Base-by-base conservation (phyloP, 768 basidiomycete genomes). In the Dioszegia hungarica region DNA sequence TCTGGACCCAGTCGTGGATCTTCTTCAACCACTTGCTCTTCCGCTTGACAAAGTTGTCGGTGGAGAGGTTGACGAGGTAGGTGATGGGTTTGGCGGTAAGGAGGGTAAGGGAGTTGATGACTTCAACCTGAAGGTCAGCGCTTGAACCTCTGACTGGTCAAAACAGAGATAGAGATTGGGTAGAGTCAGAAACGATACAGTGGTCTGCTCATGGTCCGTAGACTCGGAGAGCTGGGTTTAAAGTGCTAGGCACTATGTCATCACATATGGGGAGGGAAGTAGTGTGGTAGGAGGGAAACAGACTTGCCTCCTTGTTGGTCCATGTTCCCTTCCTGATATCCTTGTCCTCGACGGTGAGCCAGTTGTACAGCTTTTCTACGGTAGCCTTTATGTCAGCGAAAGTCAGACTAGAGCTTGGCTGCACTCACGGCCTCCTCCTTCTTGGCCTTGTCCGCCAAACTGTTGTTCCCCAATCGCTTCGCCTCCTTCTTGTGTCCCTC, bases 21-120 rank as follows among this genome's bases (percentile, higher is more conserved):
- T 94, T 95, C 19, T 92, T 83, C 29, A 98, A 79, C 93, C 95
- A 98, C 81, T 97, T 98, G 81, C 97, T 98, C 85, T 97, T 98
- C 79, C 97, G 98, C 62, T 95, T 86, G 58, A 89, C 78, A 69
- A 89, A 99, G 75, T 99, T 95, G 63, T 84, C 83, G 77, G 98
- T 93, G 57, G 88, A 90, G 44, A 99, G 80, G 79, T 99, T 99
- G 79, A 97, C 92, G 47, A 99, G 87, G 79, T 99, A 99, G 48
- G 88, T 95, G 60, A 98, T 90, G 31, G 94, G 89, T 75, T 97
- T 97, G 52, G 95, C 93, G 17, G 94, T 98, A 53, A 99, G 82
- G 24, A 99, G 85, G 65, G 85, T 83, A 56, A 99, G 85, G 41
- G 63, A 59, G 66, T 75, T 75, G 72, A 75, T 72, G 54, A 73